Evolutionary conservation across 1,284 basidiomycete species (phyloP).

Genomic region (Ceratorhiza oryzae-sativae): DNA sequence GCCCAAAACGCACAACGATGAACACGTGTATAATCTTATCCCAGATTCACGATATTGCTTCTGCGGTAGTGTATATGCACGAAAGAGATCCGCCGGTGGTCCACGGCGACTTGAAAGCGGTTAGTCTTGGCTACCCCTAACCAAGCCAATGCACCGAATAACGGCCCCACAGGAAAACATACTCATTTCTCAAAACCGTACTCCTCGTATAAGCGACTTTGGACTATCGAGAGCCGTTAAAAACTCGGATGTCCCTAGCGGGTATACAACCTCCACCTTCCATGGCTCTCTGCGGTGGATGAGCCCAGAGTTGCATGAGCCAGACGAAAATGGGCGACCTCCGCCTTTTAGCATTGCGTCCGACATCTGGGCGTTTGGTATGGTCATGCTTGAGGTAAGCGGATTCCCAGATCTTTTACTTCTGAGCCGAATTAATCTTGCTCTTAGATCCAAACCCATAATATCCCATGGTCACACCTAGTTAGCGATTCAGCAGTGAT

Average conservation of each 20-base stretch:
- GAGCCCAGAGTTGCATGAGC: conserved; percentile 28
- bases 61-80: conserved; percentile 39
- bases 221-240: conserved; percentile 37
- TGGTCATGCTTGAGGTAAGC: conserved; percentile 38
- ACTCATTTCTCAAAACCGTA: conserved; percentile 30
- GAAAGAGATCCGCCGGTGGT: conserved; percentile 35
- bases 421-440: neutral
- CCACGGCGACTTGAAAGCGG: conserved; percentile 40
- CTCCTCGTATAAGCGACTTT: conserved; percentile 39
- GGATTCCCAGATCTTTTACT: no score
- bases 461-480: conserved; percentile 26
- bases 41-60: conserved; percentile 34
- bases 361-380: conserved; percentile 40
- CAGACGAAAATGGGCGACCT: conserved; percentile 29
- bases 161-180: conserved; percentile 13
- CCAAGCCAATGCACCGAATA: neutral
- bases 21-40: conserved; percentile 17
- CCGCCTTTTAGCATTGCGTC: conserved; percentile 14
- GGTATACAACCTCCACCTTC: conserved; percentile 32
- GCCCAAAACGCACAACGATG: neutral
- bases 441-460: conserved; percentile 13
- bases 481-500: conserved; percentile 30
- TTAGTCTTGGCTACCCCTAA: neutral
- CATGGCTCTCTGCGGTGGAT: conserved; percentile 33
- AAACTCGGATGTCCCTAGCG: conserved; percentile 30